A percentile compares a stretch with the other conserved stretches of the same genome.
These are phyloP conservation scores for Megacollybia platyphylla DNA, from an alignment of 1,284 basidiomycete genomes.

Conservation along the genomic window DNA sequence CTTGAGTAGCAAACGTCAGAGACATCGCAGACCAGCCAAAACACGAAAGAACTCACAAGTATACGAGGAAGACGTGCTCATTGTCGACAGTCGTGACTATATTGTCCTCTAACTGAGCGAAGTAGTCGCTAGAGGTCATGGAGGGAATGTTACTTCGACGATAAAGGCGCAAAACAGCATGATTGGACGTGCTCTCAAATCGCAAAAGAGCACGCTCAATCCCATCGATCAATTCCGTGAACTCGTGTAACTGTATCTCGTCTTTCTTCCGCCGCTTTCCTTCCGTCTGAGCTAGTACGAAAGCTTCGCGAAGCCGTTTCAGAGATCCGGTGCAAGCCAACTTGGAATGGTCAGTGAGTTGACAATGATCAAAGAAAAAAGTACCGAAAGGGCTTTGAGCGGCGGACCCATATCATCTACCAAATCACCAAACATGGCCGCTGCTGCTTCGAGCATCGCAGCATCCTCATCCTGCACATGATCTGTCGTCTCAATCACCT, in stretches of 20 bases:
- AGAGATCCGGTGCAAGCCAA: slow-evolving; percentile 44
- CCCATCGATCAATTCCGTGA: slow-evolving; percentile 49
- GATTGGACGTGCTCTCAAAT: slow-evolving; percentile 76
- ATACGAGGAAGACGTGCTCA: slow-evolving; percentile 75
- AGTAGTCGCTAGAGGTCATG: not conserved
- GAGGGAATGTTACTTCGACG: slow-evolving; percentile 31
- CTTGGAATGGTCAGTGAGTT: slow-evolving; percentile 15
- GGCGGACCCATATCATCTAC: slow-evolving; percentile 77
- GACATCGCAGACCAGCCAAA: not conserved
- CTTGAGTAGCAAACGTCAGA: slow-evolving; percentile 22
- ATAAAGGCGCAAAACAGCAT: slow-evolving; percentile 71
- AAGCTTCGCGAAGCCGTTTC: slow-evolving; percentile 50
- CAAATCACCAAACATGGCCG: slow-evolving; percentile 71
- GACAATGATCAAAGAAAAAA: slow-evolving; percentile 12
- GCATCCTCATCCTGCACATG: slow-evolving; percentile 37
- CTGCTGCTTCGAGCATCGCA: slow-evolving; percentile 49
- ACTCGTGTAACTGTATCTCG: slow-evolving; percentile 37
- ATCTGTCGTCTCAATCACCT: slow-evolving; percentile 1
- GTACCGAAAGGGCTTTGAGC: slow-evolving; percentile 64
- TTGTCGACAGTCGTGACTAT: slow-evolving; percentile 22
- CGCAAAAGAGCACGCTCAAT: slow-evolving; percentile 59
- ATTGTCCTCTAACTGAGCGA: slow-evolving; percentile 10
- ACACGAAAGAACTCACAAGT: slow-evolving; percentile 56
- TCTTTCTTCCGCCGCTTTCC: slow-evolving; percentile 11
- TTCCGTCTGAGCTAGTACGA: slow-evolving; percentile 27